A percentile compares a stretch with the other conserved stretches of the same genome.
phyloP scores from a whole-genome alignment of 2,329 filamentous ascomycete genomes.

The Chrysosporium keratinophilum region DNA sequence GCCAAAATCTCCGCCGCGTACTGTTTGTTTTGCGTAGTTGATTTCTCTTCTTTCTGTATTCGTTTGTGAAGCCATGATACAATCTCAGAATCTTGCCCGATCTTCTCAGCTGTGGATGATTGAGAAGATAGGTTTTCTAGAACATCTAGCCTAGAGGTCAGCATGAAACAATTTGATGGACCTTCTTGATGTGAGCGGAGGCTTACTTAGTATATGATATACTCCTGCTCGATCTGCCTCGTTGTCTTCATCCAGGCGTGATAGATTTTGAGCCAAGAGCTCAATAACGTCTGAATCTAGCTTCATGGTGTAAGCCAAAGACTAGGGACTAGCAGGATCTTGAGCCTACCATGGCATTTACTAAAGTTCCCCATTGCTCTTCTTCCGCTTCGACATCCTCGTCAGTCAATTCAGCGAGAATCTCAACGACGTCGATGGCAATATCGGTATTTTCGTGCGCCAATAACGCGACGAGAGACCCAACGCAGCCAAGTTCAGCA shows the following conservation, averaged over 20 bases:
- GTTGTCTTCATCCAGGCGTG: slow-evolving; percentile 62
- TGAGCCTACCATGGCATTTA: slow-evolving; percentile 46
- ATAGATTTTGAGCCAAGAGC: slow-evolving; percentile 48
- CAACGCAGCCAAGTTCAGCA: slow-evolving; percentile 60
- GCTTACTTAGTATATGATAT: slow-evolving; percentile 62
- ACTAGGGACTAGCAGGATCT: background rate
- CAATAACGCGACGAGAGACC: slow-evolving; percentile 66
- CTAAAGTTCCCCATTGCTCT: slow-evolving; percentile 68
- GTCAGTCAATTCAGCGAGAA: slow-evolving; percentile 82
- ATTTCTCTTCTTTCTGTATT: slow-evolving; percentile 57
- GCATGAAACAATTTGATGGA: background rate
- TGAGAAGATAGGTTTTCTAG: slow-evolving; percentile 78
- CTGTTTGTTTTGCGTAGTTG: slow-evolving; percentile 81
- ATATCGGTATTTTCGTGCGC: slow-evolving; percentile 97
- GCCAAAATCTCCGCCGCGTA: slow-evolving; percentile 88
- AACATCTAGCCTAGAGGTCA: slow-evolving; percentile 41
- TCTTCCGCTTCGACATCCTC: slow-evolving; percentile 78
- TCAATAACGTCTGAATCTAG: slow-evolving; percentile 36
- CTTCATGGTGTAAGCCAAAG: slow-evolving; percentile 20
- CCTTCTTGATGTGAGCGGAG: background rate
- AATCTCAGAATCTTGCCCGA: slow-evolving; percentile 58
- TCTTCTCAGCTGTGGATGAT: slow-evolving; percentile 54
- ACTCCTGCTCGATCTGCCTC: slow-evolving; percentile 71
- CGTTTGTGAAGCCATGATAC: slow-evolving; percentile 68
- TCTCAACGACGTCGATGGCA: slow-evolving; percentile 80